Percentiles rank a stretch among this genome's conserved stretches.
These are phyloP conservation scores for Fusarium sp. DNA, from an alignment of 2,329 filamentous ascomycete genomes.

Conservation along the genomic window DNA sequence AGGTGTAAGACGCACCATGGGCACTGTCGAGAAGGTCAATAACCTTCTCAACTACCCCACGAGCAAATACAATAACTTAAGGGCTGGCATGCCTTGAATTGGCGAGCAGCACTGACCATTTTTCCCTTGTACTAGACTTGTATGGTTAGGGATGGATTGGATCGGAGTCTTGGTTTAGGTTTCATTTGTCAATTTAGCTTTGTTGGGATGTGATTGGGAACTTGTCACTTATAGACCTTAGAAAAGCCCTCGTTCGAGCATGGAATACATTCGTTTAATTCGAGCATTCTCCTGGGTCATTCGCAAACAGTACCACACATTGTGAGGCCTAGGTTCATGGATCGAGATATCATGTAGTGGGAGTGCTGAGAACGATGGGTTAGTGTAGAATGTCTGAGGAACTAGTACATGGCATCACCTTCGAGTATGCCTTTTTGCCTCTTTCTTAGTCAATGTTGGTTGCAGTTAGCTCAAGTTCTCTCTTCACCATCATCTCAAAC, in stretches of 20 bases:
- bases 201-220: conserved; percentile 25
- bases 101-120: background rate
- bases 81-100: conserved; percentile 52
- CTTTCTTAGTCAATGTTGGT: too few species aligned
- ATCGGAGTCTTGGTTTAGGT: conserved; percentile 12
- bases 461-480: background rate
- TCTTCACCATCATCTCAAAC: background rate
- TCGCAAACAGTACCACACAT: too few species aligned
- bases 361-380: too few species aligned
- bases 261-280: conserved; percentile 5
- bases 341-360: too few species aligned
- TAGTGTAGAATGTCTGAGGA: too few species aligned
- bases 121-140: conserved; percentile 21
- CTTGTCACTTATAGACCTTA: conserved; percentile 25
- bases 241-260: conserved; percentile 33
- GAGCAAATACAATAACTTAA: conserved; percentile 72
- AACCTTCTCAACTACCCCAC: conserved; percentile 71
- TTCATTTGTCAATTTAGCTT: conserved; percentile 8
- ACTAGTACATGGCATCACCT: too few species aligned
- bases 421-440: too few species aligned
- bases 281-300: background rate
- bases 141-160: conserved; percentile 1
- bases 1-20: conserved; percentile 63
- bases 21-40: conserved; percentile 61
- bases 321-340: too few species aligned